Percentiles rank a stretch among this genome's conserved stretches.
These are phyloP conservation scores for Cubamyces lactineus DNA, from an alignment of 768 basidiomycete genomes.

Conservation along the genomic window DNA sequence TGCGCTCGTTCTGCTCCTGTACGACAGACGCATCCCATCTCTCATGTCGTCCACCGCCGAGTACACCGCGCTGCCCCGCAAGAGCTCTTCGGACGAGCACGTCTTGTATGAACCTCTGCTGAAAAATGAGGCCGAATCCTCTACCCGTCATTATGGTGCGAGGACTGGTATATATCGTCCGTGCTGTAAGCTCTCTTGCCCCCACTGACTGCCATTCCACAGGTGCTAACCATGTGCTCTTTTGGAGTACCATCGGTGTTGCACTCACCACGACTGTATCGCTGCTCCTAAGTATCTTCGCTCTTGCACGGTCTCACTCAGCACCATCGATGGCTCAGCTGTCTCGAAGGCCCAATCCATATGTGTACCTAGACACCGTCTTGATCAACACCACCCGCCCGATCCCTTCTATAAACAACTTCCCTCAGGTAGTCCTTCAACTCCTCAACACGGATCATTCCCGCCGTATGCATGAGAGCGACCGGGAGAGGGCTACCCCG, in stretches of 20 bases:
- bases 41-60: too few relatives aligned
- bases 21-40: too few relatives aligned
- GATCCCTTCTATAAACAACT: slow-evolving; percentile 18
- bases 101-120: too few relatives aligned
- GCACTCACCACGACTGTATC: background rate
- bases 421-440: slow-evolving; percentile 19
- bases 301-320: background rate
- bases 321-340: background rate
- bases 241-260: background rate
- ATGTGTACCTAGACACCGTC: slow-evolving; percentile 18
- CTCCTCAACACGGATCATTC: slow-evolving; percentile 4
- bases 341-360: slow-evolving; percentile 15
- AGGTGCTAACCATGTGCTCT: background rate
- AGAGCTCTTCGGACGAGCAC: too few relatives aligned
- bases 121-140: too few relatives aligned
- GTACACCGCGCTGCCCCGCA: too few relatives aligned
- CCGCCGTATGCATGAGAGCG: slow-evolving; percentile 17
- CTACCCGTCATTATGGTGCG: too few relatives aligned
- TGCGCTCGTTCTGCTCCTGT: too few relatives aligned
- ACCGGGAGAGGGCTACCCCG: background rate
- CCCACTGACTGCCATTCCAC: too few relatives aligned
- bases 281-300: background rate
- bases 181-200: too few relatives aligned
- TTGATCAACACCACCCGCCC: background rate
- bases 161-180: too few relatives aligned